Evolutionary conservation across 345 rosid species (phyloP), one percentile per base, ranked within the genome.

Genomic region (Turnera subulata): DNA sequence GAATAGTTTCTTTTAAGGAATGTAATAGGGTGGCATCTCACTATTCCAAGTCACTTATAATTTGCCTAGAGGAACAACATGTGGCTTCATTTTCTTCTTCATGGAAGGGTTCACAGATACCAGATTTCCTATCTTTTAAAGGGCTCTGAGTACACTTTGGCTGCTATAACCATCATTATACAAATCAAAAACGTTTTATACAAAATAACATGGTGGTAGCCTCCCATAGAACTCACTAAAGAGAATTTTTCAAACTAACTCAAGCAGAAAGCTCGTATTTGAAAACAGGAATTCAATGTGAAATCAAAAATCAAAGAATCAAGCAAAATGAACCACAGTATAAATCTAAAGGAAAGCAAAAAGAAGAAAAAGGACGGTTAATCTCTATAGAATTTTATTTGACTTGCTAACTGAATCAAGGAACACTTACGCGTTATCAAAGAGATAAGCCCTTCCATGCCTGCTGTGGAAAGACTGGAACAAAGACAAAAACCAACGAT

Each of bases 361-460:
- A 23, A 9, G 6, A 9, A 13, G 22, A n/a, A n/a, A n/a, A n/a
- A n/a, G n/a, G n/a, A n/a, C n/a, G n/a, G n/a, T n/a, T n/a, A n/a
- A n/a, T n/a, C n/a, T n/a, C n/a, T n/a, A n/a, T n/a, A n/a, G n/a
- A n/a, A n/a, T n/a, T n/a, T n/a, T n/a, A n/a, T n/a, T n/a, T n/a
- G n/a, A n/a, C n/a, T n/a, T n/a, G n/a, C n/a, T 12, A 24, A 38
- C 25, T 53, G 50, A 35, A 70, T 50, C 53, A 44, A 56, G 38
- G 33, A 70, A 37, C 33, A 73, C 96, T 85, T 77, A 82, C 96
- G 74, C 86, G 32, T 80, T 80, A 51, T 80, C 80, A 61, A 88
- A 85, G 69, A 88, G 96, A 71, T 80, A 83, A 53, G 96, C 96
- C 70, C 65, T 77, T 59, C 96, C 93, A 70, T 88, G 79, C 69